Evolutionary conservation across 1,284 basidiomycete species (phyloP), one percentile per base, ranked within the genome.

Genomic region (Ceratobasidium sp.): DNA sequence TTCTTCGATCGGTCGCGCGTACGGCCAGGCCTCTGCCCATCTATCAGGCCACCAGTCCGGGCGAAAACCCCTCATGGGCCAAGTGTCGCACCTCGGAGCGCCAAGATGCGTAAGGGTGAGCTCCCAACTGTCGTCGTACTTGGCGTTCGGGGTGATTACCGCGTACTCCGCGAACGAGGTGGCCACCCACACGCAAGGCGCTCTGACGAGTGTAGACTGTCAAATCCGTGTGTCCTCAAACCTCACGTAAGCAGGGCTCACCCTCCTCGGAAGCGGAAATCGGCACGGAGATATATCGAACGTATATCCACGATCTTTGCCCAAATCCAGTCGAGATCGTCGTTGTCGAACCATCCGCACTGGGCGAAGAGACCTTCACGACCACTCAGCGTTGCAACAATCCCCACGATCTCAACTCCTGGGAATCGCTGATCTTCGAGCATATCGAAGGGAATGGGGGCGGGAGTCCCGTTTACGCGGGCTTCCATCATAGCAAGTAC

Each of bases 291-390:
- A 16, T 71, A 54, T n/a, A 71, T 59, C 7, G 16, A 14, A 16
- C 4, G 18, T 18, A 71, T 35, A 1, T 57, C 23, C 2, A 3
- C 35, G 68, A 71, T 71, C 23, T 46, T 33, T 16, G 27, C 55
- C 68, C 68, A 71, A 30, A 59, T 23, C 68, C 68, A 71, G 55
- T 71, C 68, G 8, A 73, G 12, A n/a, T 48, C 41, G 54, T 59
- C n/a, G 14, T 60, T 44, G 23, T 38, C 67, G 35, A 69, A 73
- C 69, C 69, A 73, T 8, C 55, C 69, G 30, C 69, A 73, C 41
- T 60, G 55, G 1, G 55, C 69, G 23, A 60, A 60, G 10, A 73
- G 69, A 10, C 69, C 55, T 18, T 73, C 55, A 7, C 30, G 20
- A 7, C 69, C 69, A 20, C 2, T 14, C 18, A 73, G 12, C 1